Percentiles rank a stretch among this genome's conserved stretches.
These are phyloP conservation scores for Westerdykella sp. DNA, from an alignment of 2,329 filamentous ascomycete genomes.

Conservation along the genomic window DNA sequence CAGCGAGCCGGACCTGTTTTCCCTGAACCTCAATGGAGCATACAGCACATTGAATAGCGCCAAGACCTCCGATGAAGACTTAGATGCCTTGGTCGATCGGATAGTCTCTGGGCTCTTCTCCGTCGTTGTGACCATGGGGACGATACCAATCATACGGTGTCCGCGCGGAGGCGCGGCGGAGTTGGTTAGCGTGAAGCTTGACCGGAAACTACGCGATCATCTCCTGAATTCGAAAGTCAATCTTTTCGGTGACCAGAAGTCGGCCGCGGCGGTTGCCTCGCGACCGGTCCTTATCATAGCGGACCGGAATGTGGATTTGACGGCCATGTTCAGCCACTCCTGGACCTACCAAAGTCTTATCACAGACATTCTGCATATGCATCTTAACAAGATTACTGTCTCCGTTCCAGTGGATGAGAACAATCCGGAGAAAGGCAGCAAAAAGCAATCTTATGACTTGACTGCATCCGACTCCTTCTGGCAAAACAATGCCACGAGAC, in stretches of 20 bases:
- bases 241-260: slow-evolving; percentile 65
- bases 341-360: slow-evolving; percentile 86
- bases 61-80: slow-evolving; percentile 79
- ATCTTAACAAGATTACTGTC: slow-evolving; percentile 89
- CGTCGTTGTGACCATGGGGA: slow-evolving; percentile 97
- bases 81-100: slow-evolving; percentile 80
- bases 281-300: slow-evolving; percentile 90
- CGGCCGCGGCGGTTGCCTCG: slow-evolving; percentile 52
- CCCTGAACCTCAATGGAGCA: slow-evolving; percentile 84
- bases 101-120: slow-evolving; percentile 97
- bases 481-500: slow-evolving; percentile 81
- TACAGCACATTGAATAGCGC: slow-evolving; percentile 97
- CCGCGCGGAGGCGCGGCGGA: slow-evolving; percentile 90
- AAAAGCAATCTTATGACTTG: slow-evolving; percentile 85
- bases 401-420: slow-evolving; percentile 74
- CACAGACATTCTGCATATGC: slow-evolving; percentile 69
- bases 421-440: slow-evolving; percentile 65
- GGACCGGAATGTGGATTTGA: slow-evolving; percentile 90
- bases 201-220: slow-evolving; percentile 92
- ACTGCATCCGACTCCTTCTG: slow-evolving; percentile 93
- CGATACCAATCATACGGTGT: slow-evolving; percentile 92
- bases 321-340: slow-evolving; percentile 98
- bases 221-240: slow-evolving; percentile 98
- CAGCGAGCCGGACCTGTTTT: slow-evolving; percentile 91
- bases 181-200: slow-evolving; percentile 87